A percentile compares a stretch with the other conserved stretches of the same genome.
Evolutionary conservation across 2,329 filamentous ascomycete species (phyloP).

Genomic region (Aspergillus cejpii): DNA sequence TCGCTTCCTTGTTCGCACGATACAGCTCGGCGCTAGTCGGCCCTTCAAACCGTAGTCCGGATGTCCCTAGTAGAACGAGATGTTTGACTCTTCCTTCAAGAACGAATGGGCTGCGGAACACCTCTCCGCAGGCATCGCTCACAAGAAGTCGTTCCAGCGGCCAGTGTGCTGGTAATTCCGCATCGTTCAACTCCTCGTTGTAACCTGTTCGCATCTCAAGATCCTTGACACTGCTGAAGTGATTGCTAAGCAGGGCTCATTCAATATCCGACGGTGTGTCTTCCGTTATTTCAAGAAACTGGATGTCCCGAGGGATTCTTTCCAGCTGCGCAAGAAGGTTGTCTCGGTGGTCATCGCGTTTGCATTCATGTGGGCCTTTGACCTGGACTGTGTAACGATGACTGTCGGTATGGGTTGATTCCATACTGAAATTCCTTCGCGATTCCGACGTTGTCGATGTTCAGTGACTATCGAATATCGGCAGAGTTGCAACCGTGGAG

Average conservation of each 20-base stretch:
- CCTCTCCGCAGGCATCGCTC: slow-evolving; percentile 10
- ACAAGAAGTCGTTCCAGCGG: slow-evolving; percentile 16
- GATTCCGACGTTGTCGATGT: neutral
- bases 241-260: slow-evolving; percentile 20
- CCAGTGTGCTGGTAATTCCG: slow-evolving; percentile 22
- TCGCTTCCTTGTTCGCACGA: slow-evolving; percentile 8
- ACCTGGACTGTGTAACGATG: slow-evolving; percentile 9
- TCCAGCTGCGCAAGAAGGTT: slow-evolving; percentile 15
- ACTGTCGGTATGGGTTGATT: neutral
- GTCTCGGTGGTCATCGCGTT: slow-evolving; percentile 3
- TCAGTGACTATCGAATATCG: neutral
- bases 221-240: slow-evolving; percentile 18
- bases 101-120: slow-evolving; percentile 15
- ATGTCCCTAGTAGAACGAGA: slow-evolving; percentile 17
- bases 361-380: slow-evolving; percentile 6
- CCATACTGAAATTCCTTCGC: neutral
- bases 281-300: slow-evolving; percentile 14
- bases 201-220: slow-evolving; percentile 17
- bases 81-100: slow-evolving; percentile 18
- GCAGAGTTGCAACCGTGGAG: neutral
- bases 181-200: slow-evolving; percentile 22
- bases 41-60: slow-evolving; percentile 21
- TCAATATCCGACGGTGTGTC: slow-evolving; percentile 20
- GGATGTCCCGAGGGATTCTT: slow-evolving; percentile 12
- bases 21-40: slow-evolving; percentile 14